Base-by-base conservation (phyloP, 2,329 filamentous ascomycete species). In the Hypoxylon sp. region DNA sequence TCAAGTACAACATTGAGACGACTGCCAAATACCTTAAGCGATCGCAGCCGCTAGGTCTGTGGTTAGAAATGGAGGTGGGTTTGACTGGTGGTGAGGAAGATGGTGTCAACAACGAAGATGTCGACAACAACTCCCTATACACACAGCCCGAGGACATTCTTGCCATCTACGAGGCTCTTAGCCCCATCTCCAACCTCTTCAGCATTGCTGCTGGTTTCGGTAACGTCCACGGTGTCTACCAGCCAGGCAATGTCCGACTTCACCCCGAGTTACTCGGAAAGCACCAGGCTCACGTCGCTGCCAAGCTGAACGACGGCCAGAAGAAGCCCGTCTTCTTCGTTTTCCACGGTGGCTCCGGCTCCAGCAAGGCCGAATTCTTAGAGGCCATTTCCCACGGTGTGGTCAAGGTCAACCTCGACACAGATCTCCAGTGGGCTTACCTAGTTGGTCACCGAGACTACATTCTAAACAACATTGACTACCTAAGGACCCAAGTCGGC, bases 361-460 rank as follows among this genome's bases (percentile, higher is more conserved):
- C 93, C 73, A 87, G 88, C 81, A 97, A 97, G 87, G 83, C 93
- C 76, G 96, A 99, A 86, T 99, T 92, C 88, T 87, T 86, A 72
- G 90, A 94, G 77, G 95, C 94, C 80, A 98, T 98, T 83, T 85
- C 86, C 80, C 92, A 95, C 83, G 96, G 96, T 87, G 95, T 99
- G 76, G 92, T 98, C 86, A 99, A 99, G 91, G 96, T 99, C 85
- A 99, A 99, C 87, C 87, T 99, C 78, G 96, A 99, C 85, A 99
- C 96, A 55, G 96, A 99, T 81, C 89, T 98, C 84, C 95, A 98
- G 87, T 97, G 90, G 83, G 94, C 95, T 67, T 99, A 98, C 88
- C 88, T 96, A 74, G 85, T 85, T 70, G 96, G 96, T 84, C 92
- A 98, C 85, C 93, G 96, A 72, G 95, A 99, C 86, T 99, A 94